Conservation (phyloP, 2,329 filamentous ascomycete genomes). For the Ascocoryne sarcoides region DNA sequence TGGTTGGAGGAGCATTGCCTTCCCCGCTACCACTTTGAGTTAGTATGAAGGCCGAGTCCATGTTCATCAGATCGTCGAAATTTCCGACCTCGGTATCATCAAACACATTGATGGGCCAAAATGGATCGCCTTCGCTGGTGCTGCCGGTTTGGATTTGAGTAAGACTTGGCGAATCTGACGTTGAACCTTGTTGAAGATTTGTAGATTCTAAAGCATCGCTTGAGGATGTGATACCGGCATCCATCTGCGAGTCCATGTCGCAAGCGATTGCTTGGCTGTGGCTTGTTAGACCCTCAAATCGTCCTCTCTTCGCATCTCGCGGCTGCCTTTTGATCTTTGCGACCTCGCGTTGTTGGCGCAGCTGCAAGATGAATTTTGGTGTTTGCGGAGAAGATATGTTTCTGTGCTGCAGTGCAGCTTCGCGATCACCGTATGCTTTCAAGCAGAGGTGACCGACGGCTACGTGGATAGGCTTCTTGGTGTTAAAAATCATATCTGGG, state of each 20-base stretch:
- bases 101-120: constrained; percentile 14
- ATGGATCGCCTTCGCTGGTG: constrained; percentile 11
- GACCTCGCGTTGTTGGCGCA: constrained; percentile 18
- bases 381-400: constrained; percentile 2
- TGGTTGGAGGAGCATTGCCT: constrained; percentile 9
- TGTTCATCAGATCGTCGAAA: constrained; percentile 13
- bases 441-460: background rate
- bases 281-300: background rate
- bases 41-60: constrained; percentile 19
- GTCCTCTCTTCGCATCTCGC: constrained; percentile 1
- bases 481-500: background rate
- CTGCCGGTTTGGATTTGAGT: constrained; percentile 2
- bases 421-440: constrained; percentile 24
- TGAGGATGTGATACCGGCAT: background rate
- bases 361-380: constrained; percentile 18
- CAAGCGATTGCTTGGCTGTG: background rate
- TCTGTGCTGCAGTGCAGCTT: constrained; percentile 12
- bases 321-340: constrained; percentile 15
- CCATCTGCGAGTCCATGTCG: background rate
- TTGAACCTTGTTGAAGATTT: background rate
- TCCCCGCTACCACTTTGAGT: constrained; percentile 17
- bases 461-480: constrained; percentile 8
- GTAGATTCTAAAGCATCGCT: background rate
- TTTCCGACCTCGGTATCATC: constrained; percentile 3
- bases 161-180: background rate